Evolutionary conservation across 2,329 filamentous ascomycete species (phyloP).

Genomic region (Neoascochyta sp.): DNA sequence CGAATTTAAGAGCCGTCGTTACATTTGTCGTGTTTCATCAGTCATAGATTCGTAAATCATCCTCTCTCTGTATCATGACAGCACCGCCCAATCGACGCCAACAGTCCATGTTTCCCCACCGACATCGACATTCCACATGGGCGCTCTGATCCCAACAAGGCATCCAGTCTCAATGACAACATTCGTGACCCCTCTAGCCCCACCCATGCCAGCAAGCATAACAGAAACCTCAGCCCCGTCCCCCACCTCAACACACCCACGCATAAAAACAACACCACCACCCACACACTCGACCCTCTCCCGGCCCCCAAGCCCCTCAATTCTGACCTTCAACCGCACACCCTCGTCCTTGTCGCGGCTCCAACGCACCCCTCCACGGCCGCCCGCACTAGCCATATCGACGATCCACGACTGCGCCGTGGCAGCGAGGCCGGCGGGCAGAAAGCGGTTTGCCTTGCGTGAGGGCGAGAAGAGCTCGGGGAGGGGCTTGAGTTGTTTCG

Average conservation of each 20-base stretch:
- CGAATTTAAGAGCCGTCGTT: background rate
- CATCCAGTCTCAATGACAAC: constrained; percentile 22
- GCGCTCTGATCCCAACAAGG: constrained; percentile 38
- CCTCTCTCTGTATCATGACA: constrained; percentile 9
- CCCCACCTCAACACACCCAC: constrained; percentile 13
- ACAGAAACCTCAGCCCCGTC: constrained; percentile 17
- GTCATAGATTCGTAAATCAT: constrained; percentile 8
- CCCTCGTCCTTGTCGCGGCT: constrained; percentile 24
- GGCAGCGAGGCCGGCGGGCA: constrained; percentile 49
- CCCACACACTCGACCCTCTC: constrained; percentile 1
- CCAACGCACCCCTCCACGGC: constrained; percentile 2
- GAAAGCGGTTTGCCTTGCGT: constrained; percentile 48
- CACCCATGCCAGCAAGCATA: constrained; percentile 28
- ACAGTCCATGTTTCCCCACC: constrained; percentile 36
- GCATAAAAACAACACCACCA: constrained; percentile 20
- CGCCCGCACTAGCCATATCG: constrained; percentile 30
- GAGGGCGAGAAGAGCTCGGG: constrained; percentile 55
- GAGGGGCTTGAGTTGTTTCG: constrained; percentile 34
- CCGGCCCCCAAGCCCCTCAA: constrained; percentile 4
- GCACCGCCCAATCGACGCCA: constrained; percentile 42
- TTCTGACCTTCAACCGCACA: constrained; percentile 17
- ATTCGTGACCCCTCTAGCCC: constrained; percentile 11
- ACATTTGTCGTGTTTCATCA: constrained; percentile 3
- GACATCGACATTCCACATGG: constrained; percentile 42
- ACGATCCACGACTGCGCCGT: constrained; percentile 52